A percentile compares a stretch with the other conserved stretches of the same genome.
Conservation (phyloP, 108 stramenopile genomes). For the Skeletonema tropicum region DNA sequence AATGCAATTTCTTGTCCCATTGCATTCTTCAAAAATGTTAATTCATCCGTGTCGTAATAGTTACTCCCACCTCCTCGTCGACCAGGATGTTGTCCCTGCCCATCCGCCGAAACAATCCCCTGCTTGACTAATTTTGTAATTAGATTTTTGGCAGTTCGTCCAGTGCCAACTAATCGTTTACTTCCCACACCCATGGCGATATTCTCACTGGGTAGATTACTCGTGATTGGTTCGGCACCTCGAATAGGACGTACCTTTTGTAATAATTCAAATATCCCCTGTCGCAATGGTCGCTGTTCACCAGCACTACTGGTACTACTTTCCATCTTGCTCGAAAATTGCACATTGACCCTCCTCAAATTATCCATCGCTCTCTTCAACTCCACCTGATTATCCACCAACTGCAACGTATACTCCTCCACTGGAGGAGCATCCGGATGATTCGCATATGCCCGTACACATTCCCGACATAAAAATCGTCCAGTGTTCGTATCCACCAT, state of each 20-base stretch:
- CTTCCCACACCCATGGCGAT: slow-evolving; percentile 84
- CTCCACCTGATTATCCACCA: slow-evolving; percentile 83
- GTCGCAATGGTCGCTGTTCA: slow-evolving; percentile 52
- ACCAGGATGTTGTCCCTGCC: slow-evolving; percentile 14
- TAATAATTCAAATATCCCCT: slow-evolving; percentile 84
- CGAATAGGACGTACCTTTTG: slow-evolving; percentile 76
- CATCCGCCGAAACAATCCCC: slow-evolving; percentile 64
- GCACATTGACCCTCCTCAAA: slow-evolving; percentile 73
- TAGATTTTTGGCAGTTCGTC: slow-evolving; percentile 82
- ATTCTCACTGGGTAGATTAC: slow-evolving; percentile 89
- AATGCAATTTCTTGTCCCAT: slow-evolving; percentile 87
- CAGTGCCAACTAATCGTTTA: slow-evolving; percentile 86
- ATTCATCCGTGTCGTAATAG: slow-evolving; percentile 51
- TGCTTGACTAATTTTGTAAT: slow-evolving; percentile 75
- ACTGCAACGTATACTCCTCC: slow-evolving; percentile 67
- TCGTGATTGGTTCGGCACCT: slow-evolving; percentile 72
- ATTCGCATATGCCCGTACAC: slow-evolving; percentile 60
- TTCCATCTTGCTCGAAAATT: slow-evolving; percentile 72
- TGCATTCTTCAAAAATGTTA: slow-evolving; percentile 87
- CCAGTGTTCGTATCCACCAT: slow-evolving; percentile 79
- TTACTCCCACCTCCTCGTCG: slow-evolving; percentile 23
- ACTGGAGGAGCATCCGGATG: slow-evolving; percentile 72
- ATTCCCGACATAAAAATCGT: slow-evolving; percentile 85
- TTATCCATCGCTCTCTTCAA: slow-evolving; percentile 78
- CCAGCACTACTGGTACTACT: slow-evolving; percentile 27